These are phyloP conservation scores for Tylopilus plumbeoviolaceoides DNA, from an alignment of 768 basidiomycete genomes.

Conservation along the genomic window DNA sequence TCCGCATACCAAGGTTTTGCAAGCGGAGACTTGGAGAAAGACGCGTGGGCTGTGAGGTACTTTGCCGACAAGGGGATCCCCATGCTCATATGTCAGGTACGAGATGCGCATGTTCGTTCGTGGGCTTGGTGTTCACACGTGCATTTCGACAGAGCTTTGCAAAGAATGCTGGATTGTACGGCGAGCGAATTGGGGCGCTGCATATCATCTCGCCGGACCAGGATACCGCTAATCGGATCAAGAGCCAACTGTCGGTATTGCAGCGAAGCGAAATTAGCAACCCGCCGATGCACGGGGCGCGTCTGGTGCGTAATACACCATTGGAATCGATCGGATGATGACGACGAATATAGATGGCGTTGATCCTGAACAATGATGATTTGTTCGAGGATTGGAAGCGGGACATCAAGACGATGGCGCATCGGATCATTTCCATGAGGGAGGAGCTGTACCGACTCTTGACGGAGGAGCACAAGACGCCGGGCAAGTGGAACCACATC, in stretches of 20 bases:
- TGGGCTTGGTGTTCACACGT: slow-evolving; percentile 9
- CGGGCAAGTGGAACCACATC: slow-evolving; percentile 96
- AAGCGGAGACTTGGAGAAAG: slow-evolving; percentile 84
- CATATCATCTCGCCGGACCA: slow-evolving; percentile 66
- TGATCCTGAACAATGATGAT: slow-evolving; percentile 71
- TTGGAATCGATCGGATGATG: not conserved
- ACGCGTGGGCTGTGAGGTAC: slow-evolving; percentile 87
- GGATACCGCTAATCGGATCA: slow-evolving; percentile 69
- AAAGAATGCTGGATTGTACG: slow-evolving; percentile 94
- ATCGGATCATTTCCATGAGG: slow-evolving; percentile 83
- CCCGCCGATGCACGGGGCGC: slow-evolving; percentile 88
- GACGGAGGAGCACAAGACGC: slow-evolving; percentile 71
- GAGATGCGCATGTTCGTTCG: not conserved
- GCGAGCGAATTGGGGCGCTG: slow-evolving; percentile 92
- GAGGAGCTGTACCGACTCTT: slow-evolving; percentile 69
- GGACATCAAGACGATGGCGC: slow-evolving; percentile 83
- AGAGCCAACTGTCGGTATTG: slow-evolving; percentile 87
- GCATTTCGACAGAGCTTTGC: slow-evolving; percentile 74
- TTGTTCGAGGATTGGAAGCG: slow-evolving; percentile 86
- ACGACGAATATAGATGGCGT: slow-evolving; percentile 48
- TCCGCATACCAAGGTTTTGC: slow-evolving; percentile 98
- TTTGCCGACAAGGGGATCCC: slow-evolving; percentile 76
- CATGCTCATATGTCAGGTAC: slow-evolving; percentile 83
- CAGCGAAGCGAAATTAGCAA: slow-evolving; percentile 95
- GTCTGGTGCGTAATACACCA: slow-evolving; percentile 53